Evolutionary conservation across 148 eudicot genomes (phyloP), one percentile per base, ranked within the genome.

Genomic region (Rhododendron kiyosumense): DNA sequence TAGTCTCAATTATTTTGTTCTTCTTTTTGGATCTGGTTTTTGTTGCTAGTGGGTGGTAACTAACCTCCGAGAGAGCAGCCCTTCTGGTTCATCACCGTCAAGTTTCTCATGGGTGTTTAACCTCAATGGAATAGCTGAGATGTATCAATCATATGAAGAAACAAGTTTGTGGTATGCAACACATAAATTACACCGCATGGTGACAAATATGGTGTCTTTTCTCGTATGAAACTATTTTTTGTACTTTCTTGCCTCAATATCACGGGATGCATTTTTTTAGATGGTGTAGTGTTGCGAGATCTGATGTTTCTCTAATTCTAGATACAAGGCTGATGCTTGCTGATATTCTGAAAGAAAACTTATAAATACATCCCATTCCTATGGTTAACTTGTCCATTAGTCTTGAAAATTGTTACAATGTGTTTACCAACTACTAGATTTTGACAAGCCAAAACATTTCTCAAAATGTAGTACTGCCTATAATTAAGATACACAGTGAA

Each of bases 101-200:
- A 84, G 83, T 87, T 93, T 94, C 86, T 93, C 94, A 17, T 96
- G 98, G 98, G 87, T 83, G 81, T 96, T 96, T 86, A 93, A 96
- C 90, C 98, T 94, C 63, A 83, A 94, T 13, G 98, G 98, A 80
- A 96, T 96, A 84, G 82, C 95, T 73, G 95, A 93, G 85, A 92
- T 96, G 98, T 96, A 92, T 87, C 93, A 90, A 85, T 96, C 98
- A 3, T 96, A 93, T 84, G 98, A 96, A 88, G 95, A 92, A 85
- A 96, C 98, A 88, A 96, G 92, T 89, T 78, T 96, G 83, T 94
- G 98, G 98, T 94, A 91, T 65, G 77, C 52, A 28, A 46, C 74
- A 18, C 28, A 80, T 46, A 30, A 49, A 36, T 78, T 7, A 43
- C 43, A 46, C 43, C 8, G 57, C 51, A 73, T 73, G 38, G 41